These are phyloP conservation scores for Phytophthora hibernalis DNA, from an alignment of 352 stramenopile genomes.

Conservation along the genomic window DNA sequence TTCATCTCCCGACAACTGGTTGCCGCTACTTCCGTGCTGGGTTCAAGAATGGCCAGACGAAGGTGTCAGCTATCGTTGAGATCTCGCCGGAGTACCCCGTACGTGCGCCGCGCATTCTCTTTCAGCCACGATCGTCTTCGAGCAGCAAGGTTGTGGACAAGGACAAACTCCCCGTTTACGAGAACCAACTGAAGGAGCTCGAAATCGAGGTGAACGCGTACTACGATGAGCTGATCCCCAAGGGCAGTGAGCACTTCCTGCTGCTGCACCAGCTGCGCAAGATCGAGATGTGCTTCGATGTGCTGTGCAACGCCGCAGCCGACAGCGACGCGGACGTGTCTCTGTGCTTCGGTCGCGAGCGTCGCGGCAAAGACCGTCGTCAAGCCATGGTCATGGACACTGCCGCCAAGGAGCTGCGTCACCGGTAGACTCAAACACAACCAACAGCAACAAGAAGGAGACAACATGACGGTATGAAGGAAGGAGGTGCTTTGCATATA, in stretches of 20 bases:
- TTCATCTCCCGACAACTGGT: conserved; percentile 39
- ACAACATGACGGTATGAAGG: conserved; percentile 5
- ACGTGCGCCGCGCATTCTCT: conserved; percentile 66
- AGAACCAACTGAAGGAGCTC: conserved; percentile 80
- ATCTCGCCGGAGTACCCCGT: conserved; percentile 74
- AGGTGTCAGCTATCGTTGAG: conserved; percentile 60
- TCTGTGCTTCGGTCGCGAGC: conserved; percentile 64
- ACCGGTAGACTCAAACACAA: conserved; percentile 48
- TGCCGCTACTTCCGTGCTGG: conserved; percentile 61
- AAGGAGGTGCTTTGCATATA: conserved; percentile 20
- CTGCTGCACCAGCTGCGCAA: conserved; percentile 80
- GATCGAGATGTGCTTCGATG: conserved; percentile 71
- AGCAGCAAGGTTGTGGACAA: conserved; percentile 43
- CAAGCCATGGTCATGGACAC: conserved; percentile 73
- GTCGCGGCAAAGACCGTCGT: conserved; percentile 75
- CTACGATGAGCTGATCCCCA: conserved; percentile 65
- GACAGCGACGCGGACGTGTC: conserved; percentile 40
- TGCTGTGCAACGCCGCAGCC: conserved; percentile 46
- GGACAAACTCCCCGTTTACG: conserved; percentile 42
- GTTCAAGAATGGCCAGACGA: conserved; percentile 54
- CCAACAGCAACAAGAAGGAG: background rate
- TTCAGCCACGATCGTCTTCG: conserved; percentile 47
- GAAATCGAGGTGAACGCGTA: conserved; percentile 82
- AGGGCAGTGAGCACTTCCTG: conserved; percentile 53
- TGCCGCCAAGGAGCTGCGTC: conserved; percentile 63